Evolutionary conservation across 2,329 filamentous ascomycete genomes (phyloP), one percentile per base, ranked within the genome.

Genomic region (Claviceps pazoutovae): DNA sequence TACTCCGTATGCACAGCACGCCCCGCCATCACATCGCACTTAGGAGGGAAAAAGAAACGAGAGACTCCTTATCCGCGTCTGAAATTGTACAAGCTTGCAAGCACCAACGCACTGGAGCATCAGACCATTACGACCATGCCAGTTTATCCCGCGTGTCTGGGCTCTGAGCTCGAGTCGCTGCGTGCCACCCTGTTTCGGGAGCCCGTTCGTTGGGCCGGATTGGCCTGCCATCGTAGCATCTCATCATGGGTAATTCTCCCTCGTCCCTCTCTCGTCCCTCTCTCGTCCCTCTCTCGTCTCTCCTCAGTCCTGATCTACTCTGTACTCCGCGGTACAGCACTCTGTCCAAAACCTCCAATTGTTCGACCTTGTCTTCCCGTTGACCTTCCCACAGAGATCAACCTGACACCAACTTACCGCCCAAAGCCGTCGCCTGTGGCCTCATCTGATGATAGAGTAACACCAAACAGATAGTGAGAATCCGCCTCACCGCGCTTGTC

Each of bases 31-130:
- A n/a, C 50, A 47, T 53, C 21, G 38, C n/a, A 47, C 49, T 42
- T 50, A 48, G 50, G 30, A 52, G 53, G 50, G 47, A 54, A 54
- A 54, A 54, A 52, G 53, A 54, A 54, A 54, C 49, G 52, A 48
- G 34, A 48, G 34, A 46, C 30, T 50, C 41, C 13, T 39, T 19
- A 26, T 46, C 43, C 21, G 39, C 52, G 47, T 36, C 44, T 30
- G 44, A 47, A 41, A 53, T 50, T 11, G 46, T 30, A 34, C 34
- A 9, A 39, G 44, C 23, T 43, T 34, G 30, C 30, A 34, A 34
- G 30, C 30, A 34, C 30, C 30, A 34, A 34, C 30, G 30, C 30
- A 34, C 30, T 11, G 30, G 30, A 34, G 30, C 30, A 34, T 34
- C 30, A 34, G 30, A 34, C 30, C 21, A 21, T 21, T 21, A 21